These are phyloP conservation scores for Vararia minispora DNA, from an alignment of 768 basidiomycete species.

Conservation along the genomic window DNA sequence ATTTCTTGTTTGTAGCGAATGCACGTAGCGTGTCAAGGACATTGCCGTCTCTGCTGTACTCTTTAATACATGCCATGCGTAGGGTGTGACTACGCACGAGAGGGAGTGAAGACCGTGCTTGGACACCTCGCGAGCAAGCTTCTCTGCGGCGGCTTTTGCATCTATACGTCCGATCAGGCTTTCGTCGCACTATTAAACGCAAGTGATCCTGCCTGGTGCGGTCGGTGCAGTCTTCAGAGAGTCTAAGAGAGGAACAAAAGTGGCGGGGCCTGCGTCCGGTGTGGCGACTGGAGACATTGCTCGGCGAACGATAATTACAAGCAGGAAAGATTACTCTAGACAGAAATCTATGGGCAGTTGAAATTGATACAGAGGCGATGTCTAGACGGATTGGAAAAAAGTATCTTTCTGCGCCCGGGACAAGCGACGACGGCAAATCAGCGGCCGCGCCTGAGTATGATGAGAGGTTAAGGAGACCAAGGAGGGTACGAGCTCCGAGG, in stretches of 20 bases:
- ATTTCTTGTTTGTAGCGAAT: conserved; percentile 77
- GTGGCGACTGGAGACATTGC: conserved; percentile 47
- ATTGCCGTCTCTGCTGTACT: conserved; percentile 38
- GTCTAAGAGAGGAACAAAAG: conserved; percentile 36
- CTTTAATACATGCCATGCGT: neutral
- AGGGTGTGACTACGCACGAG: conserved; percentile 29
- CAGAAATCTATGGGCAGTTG: neutral
- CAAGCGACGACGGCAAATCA: too few relatives aligned
- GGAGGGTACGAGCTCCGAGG: too few relatives aligned
- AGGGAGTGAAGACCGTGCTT: conserved; percentile 54
- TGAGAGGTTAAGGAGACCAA: too few relatives aligned
- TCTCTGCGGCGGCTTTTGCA: conserved; percentile 77
- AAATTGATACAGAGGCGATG: conserved; percentile 3
- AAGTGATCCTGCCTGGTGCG: conserved; percentile 22
- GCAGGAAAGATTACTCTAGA: conserved; percentile 3
- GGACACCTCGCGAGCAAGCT: conserved; percentile 59
- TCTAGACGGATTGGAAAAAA: too few relatives aligned
- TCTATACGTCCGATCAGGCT: conserved; percentile 30
- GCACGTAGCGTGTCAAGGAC: conserved; percentile 53
- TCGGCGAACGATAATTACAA: conserved; percentile 12
- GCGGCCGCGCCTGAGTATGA: too few relatives aligned
- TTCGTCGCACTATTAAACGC: neutral
- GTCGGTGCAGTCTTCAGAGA: conserved; percentile 27
- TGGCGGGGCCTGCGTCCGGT: conserved; percentile 29
- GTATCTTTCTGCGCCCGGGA: too few relatives aligned